A percentile compares a stretch with the other conserved stretches of the same genome.
Evolutionary conservation across 1,139 yeast species (phyloP).

Genomic region (Starmera stellimalicola): DNA sequence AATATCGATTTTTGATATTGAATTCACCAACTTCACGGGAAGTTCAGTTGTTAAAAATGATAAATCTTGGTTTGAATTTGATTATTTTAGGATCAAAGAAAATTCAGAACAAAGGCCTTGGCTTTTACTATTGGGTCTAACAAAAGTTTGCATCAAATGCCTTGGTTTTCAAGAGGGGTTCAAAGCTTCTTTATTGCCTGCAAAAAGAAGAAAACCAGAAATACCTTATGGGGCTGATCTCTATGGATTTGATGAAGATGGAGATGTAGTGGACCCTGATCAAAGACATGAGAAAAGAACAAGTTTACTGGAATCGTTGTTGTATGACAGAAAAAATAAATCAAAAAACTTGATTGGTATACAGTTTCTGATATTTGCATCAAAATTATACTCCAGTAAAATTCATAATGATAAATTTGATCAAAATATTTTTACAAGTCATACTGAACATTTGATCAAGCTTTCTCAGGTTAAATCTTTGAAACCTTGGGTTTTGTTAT

Average conservation of each 20-base stretch:
- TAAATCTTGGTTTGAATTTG: slow-evolving; percentile 11
- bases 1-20: background rate
- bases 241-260: no score
- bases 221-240: no score
- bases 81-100: slow-evolving; percentile 4
- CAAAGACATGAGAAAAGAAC: background rate
- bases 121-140: slow-evolving; percentile 6
- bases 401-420: no score
- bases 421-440: slow-evolving; percentile 4
- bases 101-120: slow-evolving; percentile 6
- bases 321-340: background rate
- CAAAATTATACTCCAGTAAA: no score
- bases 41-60: no score
- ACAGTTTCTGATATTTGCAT: slow-evolving; percentile 20
- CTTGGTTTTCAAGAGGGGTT: no score
- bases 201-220: no score
- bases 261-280: background rate
- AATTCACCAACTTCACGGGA: background rate
- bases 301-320: slow-evolving; percentile 2
- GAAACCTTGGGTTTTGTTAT: slow-evolving; percentile 29
- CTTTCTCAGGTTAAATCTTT: no score
- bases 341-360: slow-evolving; percentile 23
- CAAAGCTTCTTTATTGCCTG: no score
- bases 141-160: no score
- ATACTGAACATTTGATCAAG: no score